Conservation (phyloP, 2,329 filamentous ascomycete genomes). For the Aureobasidium sp. region DNA sequence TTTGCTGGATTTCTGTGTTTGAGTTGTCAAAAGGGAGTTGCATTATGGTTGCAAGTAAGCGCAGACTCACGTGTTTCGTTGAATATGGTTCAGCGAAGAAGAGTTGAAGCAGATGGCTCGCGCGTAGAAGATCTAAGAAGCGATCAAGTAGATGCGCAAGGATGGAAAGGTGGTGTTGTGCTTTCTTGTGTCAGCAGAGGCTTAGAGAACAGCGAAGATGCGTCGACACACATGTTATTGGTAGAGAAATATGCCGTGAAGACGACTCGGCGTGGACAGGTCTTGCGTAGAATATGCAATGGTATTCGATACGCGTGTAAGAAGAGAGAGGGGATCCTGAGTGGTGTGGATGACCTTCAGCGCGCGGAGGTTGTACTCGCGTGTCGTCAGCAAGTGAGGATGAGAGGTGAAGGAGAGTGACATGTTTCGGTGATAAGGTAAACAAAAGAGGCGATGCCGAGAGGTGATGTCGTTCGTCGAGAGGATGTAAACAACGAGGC, state of each 20-base stretch:
- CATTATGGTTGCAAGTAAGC: neutral
- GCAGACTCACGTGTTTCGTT: neutral
- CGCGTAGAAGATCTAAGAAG: neutral
- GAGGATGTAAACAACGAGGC: neutral
- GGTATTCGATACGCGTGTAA: neutral
- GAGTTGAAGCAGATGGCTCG: neutral
- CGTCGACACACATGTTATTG: neutral
- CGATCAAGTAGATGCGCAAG: neutral
- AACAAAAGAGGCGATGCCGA: neutral
- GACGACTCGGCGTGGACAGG: neutral
- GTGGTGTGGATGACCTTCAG: neutral
- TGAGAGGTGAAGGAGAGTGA: neutral
- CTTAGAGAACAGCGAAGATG: neutral
- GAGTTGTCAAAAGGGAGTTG: neutral
- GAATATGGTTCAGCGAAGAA: neutral
- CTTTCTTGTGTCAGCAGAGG: neutral
- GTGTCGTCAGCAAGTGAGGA: neutral
- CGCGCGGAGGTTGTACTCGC: neutral
- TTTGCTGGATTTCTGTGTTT: neutral
- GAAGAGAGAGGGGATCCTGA: neutral
- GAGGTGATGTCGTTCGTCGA: neutral
- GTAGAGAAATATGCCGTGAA: neutral
- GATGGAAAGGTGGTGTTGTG: neutral
- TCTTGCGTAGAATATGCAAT: neutral
- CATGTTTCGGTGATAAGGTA: neutral